A percentile compares a stretch with the other conserved stretches of the same genome.
Conservation (phyloP, 108 stramenopile genomes). For the Conticribra guillardii region DNA sequence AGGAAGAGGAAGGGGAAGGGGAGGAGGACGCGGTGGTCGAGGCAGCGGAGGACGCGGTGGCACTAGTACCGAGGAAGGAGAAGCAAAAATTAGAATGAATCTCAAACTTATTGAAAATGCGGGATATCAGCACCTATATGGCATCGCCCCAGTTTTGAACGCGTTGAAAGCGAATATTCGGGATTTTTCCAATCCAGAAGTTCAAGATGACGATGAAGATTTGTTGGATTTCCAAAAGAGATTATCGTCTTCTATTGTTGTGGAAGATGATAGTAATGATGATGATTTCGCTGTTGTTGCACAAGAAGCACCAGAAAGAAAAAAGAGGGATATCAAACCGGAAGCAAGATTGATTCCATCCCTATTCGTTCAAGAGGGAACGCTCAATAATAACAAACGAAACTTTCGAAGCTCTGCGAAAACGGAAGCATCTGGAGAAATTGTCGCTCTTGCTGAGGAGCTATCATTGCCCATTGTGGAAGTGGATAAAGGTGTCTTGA, state of each 20-base stretch:
- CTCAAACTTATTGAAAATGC: constrained; percentile 73
- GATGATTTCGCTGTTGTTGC: constrained; percentile 19
- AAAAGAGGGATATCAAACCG: constrained; percentile 51
- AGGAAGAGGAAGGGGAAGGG: constrained; percentile 15
- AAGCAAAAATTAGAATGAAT: constrained; percentile 57
- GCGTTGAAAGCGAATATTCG: constrained; percentile 71
- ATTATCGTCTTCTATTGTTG: constrained; percentile 17
- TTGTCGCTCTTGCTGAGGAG: constrained; percentile 61
- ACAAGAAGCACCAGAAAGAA: constrained; percentile 10
- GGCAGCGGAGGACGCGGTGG: constrained; percentile 20
- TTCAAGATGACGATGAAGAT: constrained; percentile 35
- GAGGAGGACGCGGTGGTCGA: constrained; percentile 4
- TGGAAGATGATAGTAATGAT: constrained; percentile 27
- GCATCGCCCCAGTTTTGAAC: constrained; percentile 81
- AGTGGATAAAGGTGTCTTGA: constrained; percentile 88
- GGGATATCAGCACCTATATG: constrained; percentile 86
- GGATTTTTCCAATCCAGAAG: constrained; percentile 56
- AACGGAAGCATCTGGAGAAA: constrained; percentile 55
- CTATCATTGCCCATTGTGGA: constrained; percentile 59
- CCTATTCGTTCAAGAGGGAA: constrained; percentile 80
- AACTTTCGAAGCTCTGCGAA: constrained; percentile 54
- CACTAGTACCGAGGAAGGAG: background rate
- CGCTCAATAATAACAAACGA: constrained; percentile 19
- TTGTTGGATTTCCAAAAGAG: constrained; percentile 25
- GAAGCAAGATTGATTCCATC: constrained; percentile 74